These are phyloP conservation scores for Draba incana DNA, from an alignment of 345 rosid species.

Conservation along the genomic window DNA sequence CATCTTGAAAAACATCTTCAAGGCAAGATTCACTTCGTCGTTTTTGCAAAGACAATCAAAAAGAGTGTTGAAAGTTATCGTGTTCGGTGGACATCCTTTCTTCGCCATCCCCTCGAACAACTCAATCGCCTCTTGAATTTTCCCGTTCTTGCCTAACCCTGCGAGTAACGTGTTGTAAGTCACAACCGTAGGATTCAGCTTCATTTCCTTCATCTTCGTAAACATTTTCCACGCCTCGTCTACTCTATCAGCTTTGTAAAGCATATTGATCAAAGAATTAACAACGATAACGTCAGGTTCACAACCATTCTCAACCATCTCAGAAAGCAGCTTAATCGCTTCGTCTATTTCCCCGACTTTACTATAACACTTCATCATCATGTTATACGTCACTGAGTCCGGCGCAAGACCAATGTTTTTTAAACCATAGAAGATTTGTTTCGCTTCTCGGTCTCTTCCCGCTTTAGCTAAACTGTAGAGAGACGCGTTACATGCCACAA, in stretches of 20 bases:
- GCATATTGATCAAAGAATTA: slow-evolving; percentile 77
- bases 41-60: slow-evolving; percentile 95
- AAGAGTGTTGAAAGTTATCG: slow-evolving; percentile 79
- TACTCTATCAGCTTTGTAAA: slow-evolving; percentile 72
- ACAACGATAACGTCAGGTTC: slow-evolving; percentile 79
- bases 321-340: slow-evolving; percentile 72
- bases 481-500: slow-evolving; percentile 88
- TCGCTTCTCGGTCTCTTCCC: slow-evolving; percentile 73
- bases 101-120: slow-evolving; percentile 63
- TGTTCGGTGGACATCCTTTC: slow-evolving; percentile 70
- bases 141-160: slow-evolving; percentile 77
- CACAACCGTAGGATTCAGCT: slow-evolving; percentile 77
- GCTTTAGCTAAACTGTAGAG: slow-evolving; percentile 74
- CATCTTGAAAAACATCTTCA: slow-evolving; percentile 71
- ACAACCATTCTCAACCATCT: slow-evolving; percentile 67
- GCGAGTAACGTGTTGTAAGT: slow-evolving; percentile 83
- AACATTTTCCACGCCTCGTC: slow-evolving; percentile 92
- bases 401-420: slow-evolving; percentile 65
- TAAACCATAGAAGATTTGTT: slow-evolving; percentile 65
- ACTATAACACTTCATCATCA: slow-evolving; percentile 94
- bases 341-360: slow-evolving; percentile 76
- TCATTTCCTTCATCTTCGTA: slow-evolving; percentile 62
- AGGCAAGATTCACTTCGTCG: slow-evolving; percentile 69
- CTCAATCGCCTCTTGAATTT: slow-evolving; percentile 58
- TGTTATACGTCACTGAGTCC: slow-evolving; percentile 89